Evolutionary conservation across 192 early-diverging fungal species (phyloP).

Genomic region (Umbelopsis vinacea): DNA sequence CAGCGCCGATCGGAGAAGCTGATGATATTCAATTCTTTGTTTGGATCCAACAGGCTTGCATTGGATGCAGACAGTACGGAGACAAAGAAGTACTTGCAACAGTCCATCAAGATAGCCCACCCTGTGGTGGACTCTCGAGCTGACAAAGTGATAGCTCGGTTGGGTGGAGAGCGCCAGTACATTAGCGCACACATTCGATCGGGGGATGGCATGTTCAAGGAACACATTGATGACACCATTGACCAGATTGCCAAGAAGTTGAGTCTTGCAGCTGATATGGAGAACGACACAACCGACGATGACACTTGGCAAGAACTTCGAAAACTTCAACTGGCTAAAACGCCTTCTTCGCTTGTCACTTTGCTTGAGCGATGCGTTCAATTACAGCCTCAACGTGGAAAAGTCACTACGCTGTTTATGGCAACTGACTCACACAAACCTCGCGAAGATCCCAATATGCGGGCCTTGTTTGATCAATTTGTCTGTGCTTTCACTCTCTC

Average conservation of each 20-base stretch:
- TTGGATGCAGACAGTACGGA: conserved; percentile 39
- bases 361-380: conserved; percentile 14
- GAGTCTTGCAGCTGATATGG: not conserved
- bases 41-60: conserved; percentile 47
- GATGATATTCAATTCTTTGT: conserved; percentile 52
- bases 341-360: not conserved
- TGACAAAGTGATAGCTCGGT: conserved; percentile 38
- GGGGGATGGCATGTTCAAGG: conserved; percentile 33
- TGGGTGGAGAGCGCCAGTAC: conserved; percentile 41
- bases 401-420: conserved; percentile 41
- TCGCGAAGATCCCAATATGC: conserved; percentile 36
- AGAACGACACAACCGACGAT: not conserved
- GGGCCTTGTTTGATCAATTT: conserved; percentile 46
- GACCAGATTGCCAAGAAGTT: conserved; percentile 19
- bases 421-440: conserved; percentile 54
- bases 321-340: not conserved
- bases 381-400: not conserved
- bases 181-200: conserved; percentile 39
- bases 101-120: conserved; percentile 31
- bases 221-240: conserved; percentile 32
- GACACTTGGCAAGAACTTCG: not conserved
- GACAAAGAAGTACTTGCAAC: conserved; percentile 27
- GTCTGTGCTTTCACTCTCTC: conserved; percentile 57
- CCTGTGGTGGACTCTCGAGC: conserved; percentile 43
- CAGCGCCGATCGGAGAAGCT: conserved; percentile 42